Percentiles rank a stretch among this genome's conserved stretches.
These are phyloP conservation scores for Kurtzmaniella quercitrusa DNA, from an alignment of 1,139 yeast species.

Conservation along the genomic window DNA sequence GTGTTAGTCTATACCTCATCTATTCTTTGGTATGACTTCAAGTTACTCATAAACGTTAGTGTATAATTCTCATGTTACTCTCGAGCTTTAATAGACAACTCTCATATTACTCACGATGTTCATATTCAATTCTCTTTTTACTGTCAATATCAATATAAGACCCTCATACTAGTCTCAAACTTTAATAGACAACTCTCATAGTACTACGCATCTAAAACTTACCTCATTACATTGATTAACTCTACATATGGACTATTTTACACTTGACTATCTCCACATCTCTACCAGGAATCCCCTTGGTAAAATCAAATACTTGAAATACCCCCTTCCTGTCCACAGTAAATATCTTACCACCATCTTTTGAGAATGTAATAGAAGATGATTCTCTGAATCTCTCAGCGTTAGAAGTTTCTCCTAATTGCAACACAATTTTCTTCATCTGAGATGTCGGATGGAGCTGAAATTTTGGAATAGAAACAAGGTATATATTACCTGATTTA, in stretches of 20 bases:
- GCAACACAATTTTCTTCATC: slow-evolving; percentile 51
- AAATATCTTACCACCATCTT: slow-evolving; percentile 76
- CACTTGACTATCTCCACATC: slow-evolving; percentile 78
- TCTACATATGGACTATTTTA: slow-evolving; percentile 42
- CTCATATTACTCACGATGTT: too few species aligned
- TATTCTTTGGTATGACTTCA: too few species aligned
- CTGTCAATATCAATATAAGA: too few species aligned
- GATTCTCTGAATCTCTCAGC: slow-evolving; percentile 68
- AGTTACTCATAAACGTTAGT: too few species aligned
- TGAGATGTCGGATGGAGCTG: slow-evolving; percentile 26
- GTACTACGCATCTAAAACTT: too few species aligned
- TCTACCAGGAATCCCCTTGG: slow-evolving; percentile 74
- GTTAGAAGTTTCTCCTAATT: slow-evolving; percentile 73
- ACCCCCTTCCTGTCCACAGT: slow-evolving; percentile 78
- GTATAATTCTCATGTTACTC: too few species aligned
- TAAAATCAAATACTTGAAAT: slow-evolving; percentile 76
- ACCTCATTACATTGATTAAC: too few species aligned
- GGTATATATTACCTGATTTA: slow-evolving; percentile 68
- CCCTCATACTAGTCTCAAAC: too few species aligned
- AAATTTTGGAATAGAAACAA: slow-evolving; percentile 61
- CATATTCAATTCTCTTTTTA: too few species aligned
- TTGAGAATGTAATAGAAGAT: slow-evolving; percentile 70
- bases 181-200: too few species aligned
- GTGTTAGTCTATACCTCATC: too few species aligned
- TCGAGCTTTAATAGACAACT: too few species aligned